Evolutionary conservation across 164 flowering plant genomes (phyloP).

Genomic region (Magnolia changhungtana): DNA sequence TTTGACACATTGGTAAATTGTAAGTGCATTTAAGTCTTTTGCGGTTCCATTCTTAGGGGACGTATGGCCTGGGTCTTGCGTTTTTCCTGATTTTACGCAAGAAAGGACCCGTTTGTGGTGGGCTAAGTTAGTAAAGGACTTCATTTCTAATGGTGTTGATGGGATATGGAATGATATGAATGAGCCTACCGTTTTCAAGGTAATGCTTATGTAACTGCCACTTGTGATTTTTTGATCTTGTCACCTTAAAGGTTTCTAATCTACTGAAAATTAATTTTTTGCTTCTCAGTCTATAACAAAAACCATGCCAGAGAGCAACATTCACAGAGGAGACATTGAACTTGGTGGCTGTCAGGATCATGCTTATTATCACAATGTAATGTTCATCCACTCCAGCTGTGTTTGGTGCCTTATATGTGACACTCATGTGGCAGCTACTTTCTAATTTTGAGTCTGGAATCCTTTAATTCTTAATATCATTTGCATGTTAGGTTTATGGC

Average conservation of each 20-base stretch:
- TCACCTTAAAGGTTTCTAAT: not conserved
- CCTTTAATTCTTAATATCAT: not conserved
- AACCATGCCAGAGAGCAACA: constrained; percentile 93
- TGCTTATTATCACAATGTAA: constrained; percentile 87
- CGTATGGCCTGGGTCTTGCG: constrained; percentile 98
- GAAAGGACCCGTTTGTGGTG: constrained; percentile 82
- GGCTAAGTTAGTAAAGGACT: constrained; percentile 81
- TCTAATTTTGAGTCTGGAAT: not conserved
- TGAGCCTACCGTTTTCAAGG: constrained; percentile 94
- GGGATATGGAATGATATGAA: constrained; percentile 99
- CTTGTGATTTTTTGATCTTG: not conserved
- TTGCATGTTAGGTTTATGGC: constrained; percentile 72
- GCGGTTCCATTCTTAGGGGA: constrained; percentile 44
- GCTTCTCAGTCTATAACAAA: constrained; percentile 65
- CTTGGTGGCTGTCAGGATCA: constrained; percentile 83
- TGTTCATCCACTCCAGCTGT: constrained; percentile 3
- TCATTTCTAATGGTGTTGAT: constrained; percentile 82
- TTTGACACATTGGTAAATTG: not conserved
- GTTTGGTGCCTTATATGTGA: not conserved
- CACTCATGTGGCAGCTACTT: not conserved
- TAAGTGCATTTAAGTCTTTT: not conserved
- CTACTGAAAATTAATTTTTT: not conserved
- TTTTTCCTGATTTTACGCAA: constrained; percentile 90
- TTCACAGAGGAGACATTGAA: constrained; percentile 80
- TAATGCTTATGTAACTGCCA: constrained; percentile 11